These are phyloP conservation scores for Dactylonectria estremocensis DNA, from an alignment of 2,329 filamentous ascomycete genomes.

Conservation along the genomic window DNA sequence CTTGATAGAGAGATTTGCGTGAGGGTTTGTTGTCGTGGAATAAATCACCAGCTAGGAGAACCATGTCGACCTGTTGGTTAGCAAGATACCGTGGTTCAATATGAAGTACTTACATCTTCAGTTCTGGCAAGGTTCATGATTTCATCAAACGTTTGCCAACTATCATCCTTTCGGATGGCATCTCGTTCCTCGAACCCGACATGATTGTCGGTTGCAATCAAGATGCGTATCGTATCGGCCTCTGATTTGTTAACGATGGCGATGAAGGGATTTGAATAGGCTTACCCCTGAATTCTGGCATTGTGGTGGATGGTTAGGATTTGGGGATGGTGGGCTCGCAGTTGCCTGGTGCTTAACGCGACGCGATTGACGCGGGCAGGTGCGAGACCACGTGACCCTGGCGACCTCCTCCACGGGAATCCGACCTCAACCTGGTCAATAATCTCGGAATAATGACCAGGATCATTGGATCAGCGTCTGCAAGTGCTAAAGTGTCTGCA, in stretches of 20 bases:
- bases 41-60: constrained; percentile 92
- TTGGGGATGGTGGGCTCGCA: background rate
- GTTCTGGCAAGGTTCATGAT: constrained; percentile 90
- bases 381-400: constrained; percentile 29
- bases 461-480: too few species aligned
- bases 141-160: constrained; percentile 96
- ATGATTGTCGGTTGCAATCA: constrained; percentile 97
- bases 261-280: background rate
- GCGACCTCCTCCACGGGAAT: too few species aligned
- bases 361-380: constrained; percentile 24
- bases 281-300: constrained; percentile 53
- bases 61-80: constrained; percentile 84
- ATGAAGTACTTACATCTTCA: constrained; percentile 74
- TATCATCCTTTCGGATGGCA: constrained; percentile 94
- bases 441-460: too few species aligned
- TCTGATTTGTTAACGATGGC: constrained; percentile 53
- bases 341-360: constrained; percentile 27
- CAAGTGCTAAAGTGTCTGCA: too few species aligned
- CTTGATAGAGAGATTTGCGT: constrained; percentile 95
- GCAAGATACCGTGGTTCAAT: background rate
- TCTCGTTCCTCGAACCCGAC: constrained; percentile 97
- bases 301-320: constrained; percentile 30
- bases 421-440: too few species aligned
- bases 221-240: constrained; percentile 91
- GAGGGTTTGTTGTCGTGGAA: constrained; percentile 99